Conservation (phyloP, 2,329 filamentous ascomycete species). For the Cadophora sp. region DNA sequence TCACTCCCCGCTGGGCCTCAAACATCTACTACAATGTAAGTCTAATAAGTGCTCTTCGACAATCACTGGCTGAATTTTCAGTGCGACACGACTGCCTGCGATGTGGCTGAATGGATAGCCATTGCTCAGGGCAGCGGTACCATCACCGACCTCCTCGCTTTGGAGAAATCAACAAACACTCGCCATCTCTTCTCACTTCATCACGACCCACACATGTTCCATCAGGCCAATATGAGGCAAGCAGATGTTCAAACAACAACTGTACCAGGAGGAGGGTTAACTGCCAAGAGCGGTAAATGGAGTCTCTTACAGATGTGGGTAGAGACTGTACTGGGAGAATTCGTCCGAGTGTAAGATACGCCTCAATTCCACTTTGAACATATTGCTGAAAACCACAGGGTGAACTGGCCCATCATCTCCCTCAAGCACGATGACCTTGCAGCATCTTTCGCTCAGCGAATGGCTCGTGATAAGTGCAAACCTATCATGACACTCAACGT, state of each 20-base stretch:
- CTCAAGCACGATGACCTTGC: slow-evolving; percentile 62
- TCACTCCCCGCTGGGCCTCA: slow-evolving; percentile 66
- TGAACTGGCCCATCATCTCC: slow-evolving; percentile 57
- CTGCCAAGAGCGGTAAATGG: slow-evolving; percentile 20
- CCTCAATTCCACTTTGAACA: not conserved
- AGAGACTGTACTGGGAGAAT: slow-evolving; percentile 35
- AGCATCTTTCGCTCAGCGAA: slow-evolving; percentile 55
- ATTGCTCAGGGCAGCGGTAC: slow-evolving; percentile 60
- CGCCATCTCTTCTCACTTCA: slow-evolving; percentile 61
- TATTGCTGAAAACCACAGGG: not conserved
- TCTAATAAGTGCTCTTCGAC: not conserved
- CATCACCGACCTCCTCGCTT: slow-evolving; percentile 57
- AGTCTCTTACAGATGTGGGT: slow-evolving; percentile 38
- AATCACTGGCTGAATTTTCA: slow-evolving; percentile 6
- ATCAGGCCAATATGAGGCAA: slow-evolving; percentile 65
- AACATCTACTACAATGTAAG: slow-evolving; percentile 66
- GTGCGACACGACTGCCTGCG: slow-evolving; percentile 62
- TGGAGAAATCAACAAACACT: slow-evolving; percentile 58
- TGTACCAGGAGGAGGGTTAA: slow-evolving; percentile 12
- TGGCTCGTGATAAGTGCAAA: slow-evolving; percentile 31
- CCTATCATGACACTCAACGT: slow-evolving; percentile 33
- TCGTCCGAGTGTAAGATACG: slow-evolving; percentile 26
- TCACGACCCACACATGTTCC: slow-evolving; percentile 51
- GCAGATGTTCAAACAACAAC: slow-evolving; percentile 47
- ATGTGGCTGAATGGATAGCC: slow-evolving; percentile 63